Evolutionary conservation across 495 filamentous ascomycete species (phyloP).

Genomic region (Penicillium paradoxum): DNA sequence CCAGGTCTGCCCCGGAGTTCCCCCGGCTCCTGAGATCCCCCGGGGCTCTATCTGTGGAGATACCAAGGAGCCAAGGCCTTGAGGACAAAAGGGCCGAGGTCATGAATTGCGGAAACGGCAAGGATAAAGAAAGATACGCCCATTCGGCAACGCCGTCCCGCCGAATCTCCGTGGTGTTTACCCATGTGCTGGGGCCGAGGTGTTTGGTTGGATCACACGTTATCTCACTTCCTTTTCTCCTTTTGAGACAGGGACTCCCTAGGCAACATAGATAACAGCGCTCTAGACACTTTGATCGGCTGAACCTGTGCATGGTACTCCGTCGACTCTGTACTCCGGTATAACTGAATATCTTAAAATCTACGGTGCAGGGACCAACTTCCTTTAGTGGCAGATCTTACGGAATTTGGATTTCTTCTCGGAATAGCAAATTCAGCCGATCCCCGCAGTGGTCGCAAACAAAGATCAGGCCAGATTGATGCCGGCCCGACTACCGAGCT

Average conservation of each 20-base stretch:
- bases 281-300: too few species aligned
- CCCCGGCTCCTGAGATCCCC: constrained; percentile 1
- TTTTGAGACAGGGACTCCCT: too few species aligned
- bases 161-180: not conserved
- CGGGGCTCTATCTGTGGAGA: not conserved
- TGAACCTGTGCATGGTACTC: too few species aligned
- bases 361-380: constrained; percentile 4
- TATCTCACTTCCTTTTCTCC: not conserved
- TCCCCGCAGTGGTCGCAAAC: not conserved
- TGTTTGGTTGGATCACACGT: constrained; percentile 18
- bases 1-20: constrained; percentile 5
- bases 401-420: not conserved
- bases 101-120: not conserved
- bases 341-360: too few species aligned
- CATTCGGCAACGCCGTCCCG: constrained; percentile 13
- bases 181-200: constrained; percentile 13
- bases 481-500: constrained; percentile 3
- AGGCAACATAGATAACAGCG: too few species aligned
- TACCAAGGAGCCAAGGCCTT: not conserved
- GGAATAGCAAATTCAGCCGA: constrained; percentile 5
- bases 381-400: constrained; percentile 24
- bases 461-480: not conserved
- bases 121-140: constrained; percentile 32
- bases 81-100: not conserved
- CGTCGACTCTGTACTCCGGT: not conserved